Conservation (phyloP, 495 filamentous ascomycete genomes). For the Penicillium salamii region DNA sequence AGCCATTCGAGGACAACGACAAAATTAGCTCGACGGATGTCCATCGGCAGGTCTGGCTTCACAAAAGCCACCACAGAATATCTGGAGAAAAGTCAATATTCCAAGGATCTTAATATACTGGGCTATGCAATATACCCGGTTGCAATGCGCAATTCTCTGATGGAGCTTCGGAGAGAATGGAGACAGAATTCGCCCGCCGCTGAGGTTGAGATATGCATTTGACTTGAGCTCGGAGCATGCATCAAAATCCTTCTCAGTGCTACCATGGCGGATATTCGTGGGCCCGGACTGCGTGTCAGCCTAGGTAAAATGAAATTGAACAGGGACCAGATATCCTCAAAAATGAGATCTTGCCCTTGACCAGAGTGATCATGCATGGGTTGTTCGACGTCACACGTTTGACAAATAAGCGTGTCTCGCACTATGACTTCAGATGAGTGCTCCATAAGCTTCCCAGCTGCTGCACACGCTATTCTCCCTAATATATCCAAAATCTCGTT, state of each 20-base stretch:
- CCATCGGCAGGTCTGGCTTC: constrained; percentile 39
- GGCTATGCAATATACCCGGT: constrained; percentile 52
- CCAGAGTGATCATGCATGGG: constrained; percentile 8
- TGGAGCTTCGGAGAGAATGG: constrained; percentile 72
- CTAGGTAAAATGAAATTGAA: constrained; percentile 55
- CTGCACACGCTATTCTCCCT: constrained; percentile 44
- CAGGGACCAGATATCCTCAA: constrained; percentile 47
- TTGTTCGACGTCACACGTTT: constrained; percentile 32
- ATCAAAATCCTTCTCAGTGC: constrained; percentile 63
- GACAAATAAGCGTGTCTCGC: constrained; percentile 32
- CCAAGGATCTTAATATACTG: constrained; percentile 16
- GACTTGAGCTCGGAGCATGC: constrained; percentile 54
- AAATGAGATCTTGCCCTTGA: constrained; percentile 26
- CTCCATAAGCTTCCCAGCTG: constrained; percentile 23
- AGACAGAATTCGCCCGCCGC: constrained; percentile 75
- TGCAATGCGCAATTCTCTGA: constrained; percentile 80
- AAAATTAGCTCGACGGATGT: constrained; percentile 61
- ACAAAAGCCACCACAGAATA: constrained; percentile 66
- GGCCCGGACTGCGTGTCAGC: constrained; percentile 56
- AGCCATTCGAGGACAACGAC: constrained; percentile 65
- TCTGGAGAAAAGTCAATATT: constrained; percentile 40
- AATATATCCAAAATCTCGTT: constrained; percentile 34
- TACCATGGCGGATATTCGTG: constrained; percentile 71
- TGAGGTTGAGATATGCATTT: constrained; percentile 65
- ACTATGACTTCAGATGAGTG: constrained; percentile 14